Evolutionary conservation across 202 grass and related monocot species (phyloP).

Genomic region (Sporobolus alterniflorus): DNA sequence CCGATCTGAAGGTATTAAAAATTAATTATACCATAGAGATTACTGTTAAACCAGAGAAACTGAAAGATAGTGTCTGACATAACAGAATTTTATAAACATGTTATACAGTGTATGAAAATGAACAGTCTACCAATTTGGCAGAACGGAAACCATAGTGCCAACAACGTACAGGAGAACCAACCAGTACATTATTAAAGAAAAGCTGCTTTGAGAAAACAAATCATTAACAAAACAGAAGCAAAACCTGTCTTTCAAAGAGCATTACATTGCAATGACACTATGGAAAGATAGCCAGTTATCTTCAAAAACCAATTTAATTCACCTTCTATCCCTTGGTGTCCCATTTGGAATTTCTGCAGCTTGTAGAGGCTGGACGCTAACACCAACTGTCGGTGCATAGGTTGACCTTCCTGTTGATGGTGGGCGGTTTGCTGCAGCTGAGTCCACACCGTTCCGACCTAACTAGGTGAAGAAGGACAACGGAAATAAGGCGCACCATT

Average conservation of each 20-base stretch:
- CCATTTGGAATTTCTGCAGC: constrained; percentile 53
- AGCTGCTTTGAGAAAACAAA: neutral
- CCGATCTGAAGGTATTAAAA: neutral
- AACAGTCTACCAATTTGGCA: neutral
- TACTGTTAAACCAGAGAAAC: neutral
- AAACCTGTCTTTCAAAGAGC: constrained; percentile 2
- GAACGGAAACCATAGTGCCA: neutral
- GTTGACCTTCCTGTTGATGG: constrained; percentile 61
- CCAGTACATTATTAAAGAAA: neutral
- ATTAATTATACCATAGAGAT: neutral
- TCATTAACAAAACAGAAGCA: neutral
- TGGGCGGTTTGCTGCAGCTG: constrained; percentile 43
- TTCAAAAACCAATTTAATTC: neutral
- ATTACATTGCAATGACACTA: neutral
- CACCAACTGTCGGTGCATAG: constrained; percentile 51
- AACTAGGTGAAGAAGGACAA: constrained; percentile 72
- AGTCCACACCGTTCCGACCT: constrained; percentile 58
- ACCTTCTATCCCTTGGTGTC: constrained; percentile 64
- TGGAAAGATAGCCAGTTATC: neutral
- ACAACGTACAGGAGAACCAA: neutral
- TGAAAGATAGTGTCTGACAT: constrained; percentile 2
- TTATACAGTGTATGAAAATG: neutral
- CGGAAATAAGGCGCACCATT: constrained; percentile 36
- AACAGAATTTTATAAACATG: neutral
- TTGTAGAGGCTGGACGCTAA: constrained; percentile 52